Evolutionary conservation across 202 grass and related monocot genomes (phyloP).

Genomic region (Schoenoplectus tabernaemontani): DNA sequence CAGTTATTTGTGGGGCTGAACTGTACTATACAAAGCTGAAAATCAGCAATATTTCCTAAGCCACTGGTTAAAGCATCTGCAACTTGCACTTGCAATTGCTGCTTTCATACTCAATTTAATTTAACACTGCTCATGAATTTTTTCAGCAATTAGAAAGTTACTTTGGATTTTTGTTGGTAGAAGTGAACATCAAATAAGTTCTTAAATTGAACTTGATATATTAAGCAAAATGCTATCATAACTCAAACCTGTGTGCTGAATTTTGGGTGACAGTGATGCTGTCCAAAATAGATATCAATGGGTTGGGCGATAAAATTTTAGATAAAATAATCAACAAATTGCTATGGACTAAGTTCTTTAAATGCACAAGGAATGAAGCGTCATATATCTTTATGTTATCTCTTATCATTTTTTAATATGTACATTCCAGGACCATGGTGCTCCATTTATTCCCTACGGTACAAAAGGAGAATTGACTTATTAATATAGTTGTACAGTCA

Average conservation of each 20-base stretch:
- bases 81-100: background rate
- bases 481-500: constrained; percentile 13
- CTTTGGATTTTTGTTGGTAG: background rate
- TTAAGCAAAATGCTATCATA: constrained; percentile 3
- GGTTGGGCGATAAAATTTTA: background rate
- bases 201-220: background rate
- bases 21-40: background rate
- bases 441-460: constrained; percentile 42
- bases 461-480: constrained; percentile 49
- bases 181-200: background rate
- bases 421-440: constrained; percentile 41
- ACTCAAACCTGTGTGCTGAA: background rate
- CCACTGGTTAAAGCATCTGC: background rate
- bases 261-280: background rate
- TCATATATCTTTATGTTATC: constrained; percentile 7
- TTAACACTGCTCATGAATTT: background rate
- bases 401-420: constrained; percentile 5
- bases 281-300: background rate
- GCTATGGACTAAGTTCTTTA: background rate
- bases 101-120: constrained; percentile 2
- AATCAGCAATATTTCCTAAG: background rate
- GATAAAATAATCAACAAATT: background rate
- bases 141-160: background rate
- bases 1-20: background rate
- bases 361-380: background rate